Conservation (phyloP, 306 rosid species). For the Ormosia emarginata region DNA sequence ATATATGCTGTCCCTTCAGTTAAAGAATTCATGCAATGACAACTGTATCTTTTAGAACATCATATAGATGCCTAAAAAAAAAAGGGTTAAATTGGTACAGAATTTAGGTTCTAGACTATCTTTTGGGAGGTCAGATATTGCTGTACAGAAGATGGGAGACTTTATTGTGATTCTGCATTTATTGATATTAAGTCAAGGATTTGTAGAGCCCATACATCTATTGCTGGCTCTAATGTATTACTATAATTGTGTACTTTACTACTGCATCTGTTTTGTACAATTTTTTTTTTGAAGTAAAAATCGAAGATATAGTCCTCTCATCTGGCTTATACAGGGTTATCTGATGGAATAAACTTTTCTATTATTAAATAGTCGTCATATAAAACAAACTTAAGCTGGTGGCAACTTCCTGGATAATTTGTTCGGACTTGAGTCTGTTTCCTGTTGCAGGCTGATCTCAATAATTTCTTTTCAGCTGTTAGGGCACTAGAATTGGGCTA, state of each 20-base stretch:
- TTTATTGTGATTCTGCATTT: constrained; percentile 30
- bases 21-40: constrained; percentile 30
- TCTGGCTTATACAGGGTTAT: background rate
- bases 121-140: constrained; percentile 34
- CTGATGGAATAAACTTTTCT: background rate
- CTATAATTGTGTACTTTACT: constrained; percentile 26
- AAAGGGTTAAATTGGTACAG: constrained; percentile 10
- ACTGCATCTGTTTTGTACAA: constrained; percentile 36
- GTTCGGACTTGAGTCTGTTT: background rate
- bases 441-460: background rate
- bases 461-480: no score
- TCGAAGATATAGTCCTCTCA: constrained; percentile 20
- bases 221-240: constrained; percentile 34
- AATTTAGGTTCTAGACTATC: constrained; percentile 15
- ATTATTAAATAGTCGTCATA: background rate
- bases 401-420: background rate
- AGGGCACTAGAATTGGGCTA: no score
- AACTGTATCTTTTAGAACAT: constrained; percentile 36
- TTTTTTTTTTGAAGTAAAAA: constrained; percentile 16
- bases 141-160: constrained; percentile 46
- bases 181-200: constrained; percentile 25
- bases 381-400: background rate
- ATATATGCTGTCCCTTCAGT: constrained; percentile 23
- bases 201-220: constrained; percentile 26
- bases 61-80: constrained; percentile 34